These are phyloP conservation scores for Saturnispora bothae DNA, from an alignment of 805 yeast genomes.

Conservation along the genomic window DNA sequence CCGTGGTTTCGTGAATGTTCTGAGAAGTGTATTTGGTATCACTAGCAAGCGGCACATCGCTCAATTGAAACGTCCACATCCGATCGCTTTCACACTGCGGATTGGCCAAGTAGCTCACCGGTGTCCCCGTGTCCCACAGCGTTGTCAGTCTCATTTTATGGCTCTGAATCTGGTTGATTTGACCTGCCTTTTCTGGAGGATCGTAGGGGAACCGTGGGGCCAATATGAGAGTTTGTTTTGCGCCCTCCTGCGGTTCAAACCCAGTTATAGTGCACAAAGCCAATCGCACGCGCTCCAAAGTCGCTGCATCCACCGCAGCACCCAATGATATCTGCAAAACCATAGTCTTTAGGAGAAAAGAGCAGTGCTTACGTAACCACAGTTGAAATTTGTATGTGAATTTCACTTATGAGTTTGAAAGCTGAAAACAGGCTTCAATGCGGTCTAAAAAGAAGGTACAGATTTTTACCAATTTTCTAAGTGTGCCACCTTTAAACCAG, in stretches of 20 bases:
- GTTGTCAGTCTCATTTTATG: constrained; percentile 40
- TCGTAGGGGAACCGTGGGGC: constrained; percentile 41
- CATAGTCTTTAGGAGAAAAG: no score
- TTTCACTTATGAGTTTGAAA: no score
- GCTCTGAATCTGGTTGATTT: constrained; percentile 47
- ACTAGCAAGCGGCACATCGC: constrained; percentile 63
- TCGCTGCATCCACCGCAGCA: constrained; percentile 33
- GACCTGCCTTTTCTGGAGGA: constrained; percentile 46
- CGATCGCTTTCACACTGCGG: constrained; percentile 17
- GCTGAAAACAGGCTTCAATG: no score
- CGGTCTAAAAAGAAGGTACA: no score
- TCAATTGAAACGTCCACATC: constrained; percentile 53
- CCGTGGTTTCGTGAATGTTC: constrained; percentile 52
- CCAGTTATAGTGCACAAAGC: constrained; percentile 47
- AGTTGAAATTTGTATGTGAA: no score
- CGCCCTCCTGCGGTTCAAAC: constrained; percentile 32
- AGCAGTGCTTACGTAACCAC: no score
- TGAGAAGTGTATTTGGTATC: constrained; percentile 53
- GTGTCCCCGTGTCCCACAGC: constrained; percentile 28
- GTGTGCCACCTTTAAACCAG: no score
- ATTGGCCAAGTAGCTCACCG: constrained; percentile 4
- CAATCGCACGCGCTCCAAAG: constrained; percentile 34
- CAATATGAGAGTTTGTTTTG: constrained; percentile 39
- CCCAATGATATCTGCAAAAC: constrained; percentile 45
- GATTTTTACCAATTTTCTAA: no score